These are phyloP conservation scores for Blastobotrys elegans DNA, from an alignment of 1,139 yeast genomes.

Conservation along the genomic window DNA sequence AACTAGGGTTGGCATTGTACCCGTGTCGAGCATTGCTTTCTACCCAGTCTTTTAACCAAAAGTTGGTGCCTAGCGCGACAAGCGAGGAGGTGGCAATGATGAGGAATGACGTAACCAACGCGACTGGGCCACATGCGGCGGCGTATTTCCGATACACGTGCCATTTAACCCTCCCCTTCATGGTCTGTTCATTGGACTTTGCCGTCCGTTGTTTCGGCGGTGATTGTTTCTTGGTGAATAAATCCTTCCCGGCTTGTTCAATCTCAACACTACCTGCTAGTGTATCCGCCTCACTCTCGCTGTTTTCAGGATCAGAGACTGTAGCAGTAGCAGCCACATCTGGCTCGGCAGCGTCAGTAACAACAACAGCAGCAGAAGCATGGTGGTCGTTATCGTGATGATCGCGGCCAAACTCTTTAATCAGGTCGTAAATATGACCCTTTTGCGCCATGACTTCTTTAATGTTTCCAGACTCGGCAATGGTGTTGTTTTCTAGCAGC, in stretches of 20 bases:
- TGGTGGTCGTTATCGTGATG: not conserved
- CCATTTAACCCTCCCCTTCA: slow-evolving; percentile 88
- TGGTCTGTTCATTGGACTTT: slow-evolving; percentile 53
- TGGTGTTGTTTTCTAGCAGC: slow-evolving; percentile 52
- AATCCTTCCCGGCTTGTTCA: slow-evolving; percentile 4
- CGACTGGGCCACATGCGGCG: slow-evolving; percentile 73
- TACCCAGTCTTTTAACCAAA: slow-evolving; percentile 95
- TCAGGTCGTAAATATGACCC: slow-evolving; percentile 28
- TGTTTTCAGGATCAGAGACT: not conserved
- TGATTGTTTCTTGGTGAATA: no score
- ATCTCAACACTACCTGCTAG: slow-evolving; percentile 11
- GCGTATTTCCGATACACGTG: slow-evolving; percentile 73
- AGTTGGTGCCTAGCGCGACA: slow-evolving; percentile 51
- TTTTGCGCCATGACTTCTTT: slow-evolving; percentile 24
- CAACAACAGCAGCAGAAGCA: not conserved
- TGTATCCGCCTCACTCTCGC: slow-evolving; percentile 12
- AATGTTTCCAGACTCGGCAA: slow-evolving; percentile 40
- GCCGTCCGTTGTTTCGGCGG: slow-evolving; percentile 21
- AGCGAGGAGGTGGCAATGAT: slow-evolving; percentile 44
- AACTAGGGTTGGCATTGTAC: slow-evolving; percentile 59
- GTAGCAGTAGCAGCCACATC: not conserved
- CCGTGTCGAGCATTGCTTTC: slow-evolving; percentile 69
- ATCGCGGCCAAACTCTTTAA: slow-evolving; percentile 36
- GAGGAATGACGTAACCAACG: slow-evolving; percentile 48
- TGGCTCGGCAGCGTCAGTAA: not conserved